phyloP scores from a whole-genome alignment of 2,329 filamentous ascomycete genomes.

The Nectriaceae sp. region DNA sequence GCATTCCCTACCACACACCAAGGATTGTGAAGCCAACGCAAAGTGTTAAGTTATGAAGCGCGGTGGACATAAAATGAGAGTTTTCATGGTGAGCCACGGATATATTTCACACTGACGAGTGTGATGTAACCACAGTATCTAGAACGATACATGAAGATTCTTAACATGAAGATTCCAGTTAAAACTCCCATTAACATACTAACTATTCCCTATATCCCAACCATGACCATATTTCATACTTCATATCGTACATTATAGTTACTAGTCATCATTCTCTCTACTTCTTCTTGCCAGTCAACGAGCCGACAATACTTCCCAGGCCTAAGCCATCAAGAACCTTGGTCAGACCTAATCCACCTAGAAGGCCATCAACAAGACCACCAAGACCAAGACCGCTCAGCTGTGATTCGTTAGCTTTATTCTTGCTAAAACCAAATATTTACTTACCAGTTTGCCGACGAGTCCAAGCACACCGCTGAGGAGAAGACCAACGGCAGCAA shows the following conservation, averaged over 20 bases:
- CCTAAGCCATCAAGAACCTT: conserved; percentile 76
- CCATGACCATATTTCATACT: conserved; percentile 1
- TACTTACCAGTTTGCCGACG: conserved; percentile 69
- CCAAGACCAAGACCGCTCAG: conserved; percentile 82
- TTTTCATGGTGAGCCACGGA: too few species aligned
- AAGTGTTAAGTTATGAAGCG: too few species aligned
- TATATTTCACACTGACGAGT: too few species aligned
- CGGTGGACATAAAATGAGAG: too few species aligned
- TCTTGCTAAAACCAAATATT: not conserved
- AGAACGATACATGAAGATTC: too few species aligned
- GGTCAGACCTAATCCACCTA: conserved; percentile 75
- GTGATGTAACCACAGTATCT: too few species aligned
- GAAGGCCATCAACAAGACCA: conserved; percentile 74
- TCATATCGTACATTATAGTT: too few species aligned
- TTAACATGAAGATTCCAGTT: too few species aligned
- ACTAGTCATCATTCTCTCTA: conserved; percentile 31
- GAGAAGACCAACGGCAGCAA: conserved; percentile 83
- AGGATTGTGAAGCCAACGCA: too few species aligned
- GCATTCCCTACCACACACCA: not conserved
- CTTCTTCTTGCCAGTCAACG: conserved; percentile 48
- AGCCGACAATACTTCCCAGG: conserved; percentile 49
- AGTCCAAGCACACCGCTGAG: conserved; percentile 82
- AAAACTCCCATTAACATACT: too few species aligned
- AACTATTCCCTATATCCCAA: too few species aligned
- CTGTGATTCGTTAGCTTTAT: conserved; percentile 27